These are phyloP conservation scores for Cladosporium sphaerospermum DNA, from an alignment of 2,329 filamentous ascomycete genomes.

Conservation along the genomic window DNA sequence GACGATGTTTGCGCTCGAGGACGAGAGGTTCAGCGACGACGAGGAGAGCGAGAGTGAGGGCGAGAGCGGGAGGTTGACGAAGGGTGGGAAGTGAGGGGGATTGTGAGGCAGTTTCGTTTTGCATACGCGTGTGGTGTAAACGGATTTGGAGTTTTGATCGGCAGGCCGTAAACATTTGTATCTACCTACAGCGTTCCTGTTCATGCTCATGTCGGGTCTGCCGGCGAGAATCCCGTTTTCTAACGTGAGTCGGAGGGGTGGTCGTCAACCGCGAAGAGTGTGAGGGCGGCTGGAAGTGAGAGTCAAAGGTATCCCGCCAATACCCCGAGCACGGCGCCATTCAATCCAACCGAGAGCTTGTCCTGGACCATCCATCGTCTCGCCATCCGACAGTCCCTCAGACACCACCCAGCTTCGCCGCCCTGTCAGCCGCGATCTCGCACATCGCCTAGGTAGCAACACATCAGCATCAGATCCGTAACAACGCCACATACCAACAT, in stretches of 20 bases:
- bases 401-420: slow-evolving; percentile 49
- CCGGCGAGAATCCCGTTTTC: no score
- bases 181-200: no score
- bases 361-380: background rate
- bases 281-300: no score
- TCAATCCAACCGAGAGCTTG: no score
- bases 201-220: no score
- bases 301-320: no score
- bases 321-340: no score
- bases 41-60: slow-evolving; percentile 19
- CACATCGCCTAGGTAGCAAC: slow-evolving; percentile 68
- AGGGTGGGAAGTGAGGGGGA: background rate
- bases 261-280: no score
- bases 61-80: slow-evolving; percentile 1
- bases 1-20: slow-evolving; percentile 89
- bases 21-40: slow-evolving; percentile 76
- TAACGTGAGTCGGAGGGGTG: no score
- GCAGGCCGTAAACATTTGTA: no score
- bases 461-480: slow-evolving; percentile 13
- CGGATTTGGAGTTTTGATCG: no score
- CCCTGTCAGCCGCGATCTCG: slow-evolving; percentile 78
- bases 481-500: background rate
- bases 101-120: background rate
- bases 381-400: background rate
- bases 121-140: no score